These are phyloP conservation scores for Blastobotrys capitulatus DNA, from an alignment of 1,139 yeast species.

Conservation along the genomic window DNA sequence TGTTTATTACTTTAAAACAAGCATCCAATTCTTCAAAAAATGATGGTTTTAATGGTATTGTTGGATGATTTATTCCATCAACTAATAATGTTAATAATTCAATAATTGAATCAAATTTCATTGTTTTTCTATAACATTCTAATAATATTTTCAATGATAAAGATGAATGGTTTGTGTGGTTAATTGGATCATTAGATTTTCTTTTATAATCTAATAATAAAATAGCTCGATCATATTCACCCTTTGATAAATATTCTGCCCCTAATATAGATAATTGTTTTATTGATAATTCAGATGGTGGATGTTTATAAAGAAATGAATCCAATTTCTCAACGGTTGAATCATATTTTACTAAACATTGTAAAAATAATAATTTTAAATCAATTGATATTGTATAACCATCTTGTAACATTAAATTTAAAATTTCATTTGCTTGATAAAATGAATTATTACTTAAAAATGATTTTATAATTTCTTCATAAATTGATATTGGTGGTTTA, in stretches of 20 bases:
- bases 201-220: constrained; percentile 20
- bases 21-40: constrained; percentile 18
- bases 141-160: constrained; percentile 19
- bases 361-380: constrained; percentile 9
- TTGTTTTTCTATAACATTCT: constrained; percentile 13
- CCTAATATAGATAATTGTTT: constrained; percentile 19
- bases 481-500: constrained; percentile 16
- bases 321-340: background rate
- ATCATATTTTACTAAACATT: background rate
- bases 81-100: constrained; percentile 15
- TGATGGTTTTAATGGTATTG: constrained; percentile 13
- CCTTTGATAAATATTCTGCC: constrained; percentile 16
- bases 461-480: constrained; percentile 17
- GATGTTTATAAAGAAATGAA: background rate
- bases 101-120: constrained; percentile 12
- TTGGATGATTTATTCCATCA: constrained; percentile 13
- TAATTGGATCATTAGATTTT: constrained; percentile 13
- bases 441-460: constrained; percentile 8
- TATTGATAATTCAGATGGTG: background rate
- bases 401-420: constrained; percentile 15
- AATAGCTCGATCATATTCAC: constrained; percentile 16
- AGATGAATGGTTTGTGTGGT: constrained; percentile 18
- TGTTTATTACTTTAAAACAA: constrained; percentile 8
- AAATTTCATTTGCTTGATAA: background rate
- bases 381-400: constrained; percentile 11